Evolutionary conservation across 164 flowering plant genomes (phyloP).

Genomic region (Berberis vulgaris): DNA sequence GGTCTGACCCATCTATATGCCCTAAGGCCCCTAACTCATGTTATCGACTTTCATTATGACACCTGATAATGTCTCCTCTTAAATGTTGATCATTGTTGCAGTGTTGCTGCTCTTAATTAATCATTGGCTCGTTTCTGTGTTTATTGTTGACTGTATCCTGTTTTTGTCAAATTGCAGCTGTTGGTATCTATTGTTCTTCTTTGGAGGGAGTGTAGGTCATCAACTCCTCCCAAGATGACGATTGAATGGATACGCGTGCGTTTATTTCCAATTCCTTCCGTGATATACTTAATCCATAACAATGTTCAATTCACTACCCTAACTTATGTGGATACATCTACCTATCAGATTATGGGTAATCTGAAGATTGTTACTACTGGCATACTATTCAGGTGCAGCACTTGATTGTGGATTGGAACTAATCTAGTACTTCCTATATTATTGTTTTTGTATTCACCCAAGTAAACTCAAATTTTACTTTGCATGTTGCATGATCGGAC

Average conservation of each 20-base stretch:
- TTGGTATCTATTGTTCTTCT: conserved; percentile 64
- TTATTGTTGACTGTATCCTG: not conserved
- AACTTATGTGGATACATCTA: conserved; percentile 89
- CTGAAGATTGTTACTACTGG: conserved; percentile 92
- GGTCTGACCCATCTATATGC: not conserved
- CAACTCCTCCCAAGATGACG: conserved; percentile 75
- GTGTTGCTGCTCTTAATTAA: too few relatives aligned
- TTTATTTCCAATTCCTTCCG: conserved; percentile 75
- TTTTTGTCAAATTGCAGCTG: conserved; percentile 39
- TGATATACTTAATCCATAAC: conserved; percentile 88
- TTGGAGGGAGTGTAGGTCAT: conserved; percentile 55
- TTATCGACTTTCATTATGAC: not conserved
- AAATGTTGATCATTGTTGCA: too few relatives aligned
- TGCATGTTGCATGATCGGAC: too few relatives aligned
- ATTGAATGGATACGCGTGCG: conserved; percentile 82
- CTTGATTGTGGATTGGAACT: not conserved
- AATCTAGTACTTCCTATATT: too few relatives aligned
- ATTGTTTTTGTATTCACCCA: too few relatives aligned
- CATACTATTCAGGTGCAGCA: conserved; percentile 72
- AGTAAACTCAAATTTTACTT: too few relatives aligned
- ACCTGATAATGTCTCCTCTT: too few relatives aligned
- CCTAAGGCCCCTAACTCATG: not conserved
- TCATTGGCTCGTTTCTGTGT: too few relatives aligned
- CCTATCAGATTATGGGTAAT: conserved; percentile 97
- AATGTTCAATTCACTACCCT: conserved; percentile 95